These are phyloP conservation scores for Hypoxylon rickii DNA, from an alignment of 495 filamentous ascomycete genomes.

Conservation along the genomic window DNA sequence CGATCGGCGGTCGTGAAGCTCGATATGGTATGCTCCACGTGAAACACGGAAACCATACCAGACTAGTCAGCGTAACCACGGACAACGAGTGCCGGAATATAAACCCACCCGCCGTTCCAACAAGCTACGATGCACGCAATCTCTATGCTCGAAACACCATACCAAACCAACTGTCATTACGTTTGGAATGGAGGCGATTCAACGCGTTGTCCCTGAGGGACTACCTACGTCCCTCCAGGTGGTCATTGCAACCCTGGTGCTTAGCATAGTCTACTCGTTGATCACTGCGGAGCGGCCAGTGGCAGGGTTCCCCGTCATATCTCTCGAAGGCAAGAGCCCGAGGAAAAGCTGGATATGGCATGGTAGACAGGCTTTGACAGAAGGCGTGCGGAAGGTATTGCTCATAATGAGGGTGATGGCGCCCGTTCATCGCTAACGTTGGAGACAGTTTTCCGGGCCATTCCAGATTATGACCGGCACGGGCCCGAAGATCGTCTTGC, in stretches of 20 bases:
- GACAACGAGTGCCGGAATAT: too few relatives aligned
- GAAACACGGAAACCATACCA: too few relatives aligned
- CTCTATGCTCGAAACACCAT: not conserved
- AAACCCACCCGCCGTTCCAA: too few relatives aligned
- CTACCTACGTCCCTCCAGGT: slow-evolving; percentile 35
- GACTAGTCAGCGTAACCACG: too few relatives aligned
- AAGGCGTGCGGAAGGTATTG: slow-evolving; percentile 30
- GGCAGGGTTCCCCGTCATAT: slow-evolving; percentile 36
- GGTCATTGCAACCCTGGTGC: slow-evolving; percentile 23
- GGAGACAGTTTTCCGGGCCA: slow-evolving; percentile 31
- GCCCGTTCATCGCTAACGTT: slow-evolving; percentile 6
- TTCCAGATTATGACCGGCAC: slow-evolving; percentile 40
- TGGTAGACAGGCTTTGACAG: slow-evolving; percentile 23
- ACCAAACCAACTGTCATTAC: not conserved
- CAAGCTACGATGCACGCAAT: not conserved
- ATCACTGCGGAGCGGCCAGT: slow-evolving; percentile 29
- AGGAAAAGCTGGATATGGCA: slow-evolving; percentile 33
- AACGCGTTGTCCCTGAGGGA: slow-evolving; percentile 29
- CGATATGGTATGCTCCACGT: too few relatives aligned
- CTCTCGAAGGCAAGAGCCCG: slow-evolving; percentile 30
- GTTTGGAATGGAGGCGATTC: slow-evolving; percentile 32
- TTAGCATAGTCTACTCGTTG: slow-evolving; percentile 32
- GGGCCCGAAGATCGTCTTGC: slow-evolving; percentile 48
- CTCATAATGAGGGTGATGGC: not conserved
- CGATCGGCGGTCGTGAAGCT: too few relatives aligned